phyloP scores from a whole-genome alignment of 2,329 filamentous ascomycete genomes.

The Mollisia scopiformis region DNA sequence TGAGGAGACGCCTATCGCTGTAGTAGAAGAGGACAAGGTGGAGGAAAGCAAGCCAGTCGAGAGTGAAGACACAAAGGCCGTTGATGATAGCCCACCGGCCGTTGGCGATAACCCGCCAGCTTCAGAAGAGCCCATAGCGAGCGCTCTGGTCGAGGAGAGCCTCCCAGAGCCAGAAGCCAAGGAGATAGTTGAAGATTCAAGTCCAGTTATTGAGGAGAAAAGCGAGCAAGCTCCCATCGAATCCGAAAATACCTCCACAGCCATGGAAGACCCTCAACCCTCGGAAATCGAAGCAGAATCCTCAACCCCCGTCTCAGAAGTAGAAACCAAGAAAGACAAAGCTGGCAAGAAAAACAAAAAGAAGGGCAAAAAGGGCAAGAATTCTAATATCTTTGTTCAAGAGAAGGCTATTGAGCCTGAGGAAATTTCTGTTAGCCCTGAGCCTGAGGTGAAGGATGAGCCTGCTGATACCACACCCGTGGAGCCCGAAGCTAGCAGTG shows the following conservation, averaged over 20 bases:
- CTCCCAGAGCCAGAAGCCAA: background rate
- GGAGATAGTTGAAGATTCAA: background rate
- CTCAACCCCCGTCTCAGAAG: no score
- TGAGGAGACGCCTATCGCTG: background rate
- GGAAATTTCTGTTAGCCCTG: background rate
- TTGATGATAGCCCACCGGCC: background rate
- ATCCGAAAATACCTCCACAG: no score
- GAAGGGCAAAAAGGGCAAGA: no score
- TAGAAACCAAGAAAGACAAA: no score
- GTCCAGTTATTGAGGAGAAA: no score
- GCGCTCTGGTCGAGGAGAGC: background rate
- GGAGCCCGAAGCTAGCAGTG: background rate
- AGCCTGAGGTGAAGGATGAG: background rate
- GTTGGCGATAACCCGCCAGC: background rate
- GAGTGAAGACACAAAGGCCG: no score
- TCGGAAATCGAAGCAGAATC: no score
- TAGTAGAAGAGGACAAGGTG: background rate
- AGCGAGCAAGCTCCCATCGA: no score
- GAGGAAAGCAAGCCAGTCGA: background rate
- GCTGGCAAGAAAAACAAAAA: no score
- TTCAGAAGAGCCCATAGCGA: background rate
- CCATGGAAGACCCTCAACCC: no score
- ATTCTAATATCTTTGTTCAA: no score
- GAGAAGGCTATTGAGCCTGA: background rate
- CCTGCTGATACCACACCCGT: background rate